Evolutionary conservation across 2,329 filamentous ascomycete genomes (phyloP).

Genomic region (Colletotrichum somersetense): DNA sequence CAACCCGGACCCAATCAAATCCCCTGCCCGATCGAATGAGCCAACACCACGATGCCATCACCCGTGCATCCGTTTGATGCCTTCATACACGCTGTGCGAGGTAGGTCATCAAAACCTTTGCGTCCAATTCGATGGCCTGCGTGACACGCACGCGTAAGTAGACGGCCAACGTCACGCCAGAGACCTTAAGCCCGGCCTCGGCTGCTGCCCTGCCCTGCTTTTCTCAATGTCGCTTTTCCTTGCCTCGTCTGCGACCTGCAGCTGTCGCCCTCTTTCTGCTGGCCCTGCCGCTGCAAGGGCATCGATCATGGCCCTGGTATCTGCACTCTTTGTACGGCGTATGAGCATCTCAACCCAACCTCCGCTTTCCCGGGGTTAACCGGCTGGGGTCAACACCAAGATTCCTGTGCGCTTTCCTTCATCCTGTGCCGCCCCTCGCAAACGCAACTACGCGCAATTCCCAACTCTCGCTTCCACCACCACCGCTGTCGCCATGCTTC

Average conservation of each 20-base stretch:
- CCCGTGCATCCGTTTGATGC: conserved; percentile 22
- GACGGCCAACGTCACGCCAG: conserved; percentile 32
- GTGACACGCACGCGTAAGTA: conserved; percentile 22
- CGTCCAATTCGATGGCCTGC: conserved; percentile 17
- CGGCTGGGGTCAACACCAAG: conserved; percentile 36
- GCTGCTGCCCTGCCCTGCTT: conserved; percentile 25
- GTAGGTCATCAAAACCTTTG: background rate
- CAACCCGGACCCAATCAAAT: conserved; percentile 37
- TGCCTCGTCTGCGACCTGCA: background rate
- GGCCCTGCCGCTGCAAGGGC: conserved; percentile 24
- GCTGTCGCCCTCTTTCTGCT: conserved; percentile 4
- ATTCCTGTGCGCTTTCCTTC: conserved; percentile 23
- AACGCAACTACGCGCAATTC: conserved; percentile 21
- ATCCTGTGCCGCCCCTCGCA: conserved; percentile 12
- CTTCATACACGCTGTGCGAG: conserved; percentile 21
- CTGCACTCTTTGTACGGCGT: background rate
- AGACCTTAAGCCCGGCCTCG: conserved; percentile 8
- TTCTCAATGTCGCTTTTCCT: conserved; percentile 11
- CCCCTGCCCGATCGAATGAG: conserved; percentile 16
- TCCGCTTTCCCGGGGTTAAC: conserved; percentile 34
- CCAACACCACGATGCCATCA: conserved; percentile 34
- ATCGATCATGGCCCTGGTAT: background rate
- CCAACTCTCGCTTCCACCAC: conserved; percentile 29
- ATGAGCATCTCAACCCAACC: conserved; percentile 37
- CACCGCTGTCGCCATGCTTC: conserved; percentile 23